Base-by-base conservation (phyloP, 148 eudicot genomes). In the Amaranthus cruentus region DNA sequence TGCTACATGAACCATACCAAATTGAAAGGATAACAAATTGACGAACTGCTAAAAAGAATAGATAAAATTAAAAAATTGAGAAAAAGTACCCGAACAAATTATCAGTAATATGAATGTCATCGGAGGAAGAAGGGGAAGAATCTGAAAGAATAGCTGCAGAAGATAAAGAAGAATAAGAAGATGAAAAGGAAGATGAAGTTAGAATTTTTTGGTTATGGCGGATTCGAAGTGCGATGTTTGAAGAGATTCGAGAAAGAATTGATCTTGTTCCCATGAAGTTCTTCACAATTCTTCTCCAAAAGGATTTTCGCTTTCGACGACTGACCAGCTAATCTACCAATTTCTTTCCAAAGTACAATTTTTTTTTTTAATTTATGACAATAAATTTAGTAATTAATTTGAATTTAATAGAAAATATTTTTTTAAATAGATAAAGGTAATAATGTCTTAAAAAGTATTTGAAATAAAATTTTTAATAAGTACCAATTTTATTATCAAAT, bases 81-180 rank as follows among this genome's bases (percentile, higher is more conserved):
- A 71, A 58, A 72, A 51, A 75, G 47, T 85, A 91, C 97, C 87
- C 83, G 80, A 66, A 91, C 79, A 77, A 91, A 79, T 55, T 87
- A 38, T 89, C 92, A 11, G 95, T 88, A 76, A 91, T 70, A 44
- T 84, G 84, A 71, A 92, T 67, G 58, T 80, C 83, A 76, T 86
- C 95, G 9, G 80, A n/a, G 38, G 88, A 79, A 4, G 78, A 38
- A 52, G 92, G 67, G 2, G 78, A 65, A 28, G 78, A 55, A 60
- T 82, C 82, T 0, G 78, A 80, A 75, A 78, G 70, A 58, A 86
- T 82, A 9, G 89, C 56, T 14, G 85, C 69, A 28, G 75, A 73
- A 2, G 75, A 69, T 4, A 79, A 81, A 15, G 84, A 69, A 15
- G 83, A 84, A 44, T 68, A 7, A 69, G 47, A 72, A 9, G 77